Percentiles rank a stretch among this genome's conserved stretches.
These are phyloP conservation scores for Coemansia sp. DNA, from an alignment of 192 early-diverging fungal genomes.

Conservation along the genomic window DNA sequence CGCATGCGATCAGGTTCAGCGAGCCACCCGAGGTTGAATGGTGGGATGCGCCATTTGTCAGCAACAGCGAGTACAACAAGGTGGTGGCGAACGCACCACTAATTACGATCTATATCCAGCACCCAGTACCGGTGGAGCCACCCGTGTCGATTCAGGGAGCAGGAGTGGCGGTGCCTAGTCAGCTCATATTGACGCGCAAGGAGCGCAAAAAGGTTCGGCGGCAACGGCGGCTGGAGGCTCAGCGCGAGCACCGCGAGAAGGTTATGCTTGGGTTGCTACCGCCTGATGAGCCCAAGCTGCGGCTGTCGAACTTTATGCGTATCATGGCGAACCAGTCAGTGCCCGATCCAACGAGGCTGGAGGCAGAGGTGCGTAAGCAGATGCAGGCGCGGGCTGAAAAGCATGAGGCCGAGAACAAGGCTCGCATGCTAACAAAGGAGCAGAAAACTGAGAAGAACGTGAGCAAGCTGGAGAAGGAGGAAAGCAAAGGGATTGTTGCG, in stretches of 20 bases:
- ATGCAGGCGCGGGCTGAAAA: conserved; percentile 70
- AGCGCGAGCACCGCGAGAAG: conserved; percentile 93
- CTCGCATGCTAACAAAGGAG: conserved; percentile 83
- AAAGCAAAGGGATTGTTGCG: conserved; percentile 64
- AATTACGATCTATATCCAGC: conserved; percentile 34
- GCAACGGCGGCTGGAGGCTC: conserved; percentile 75
- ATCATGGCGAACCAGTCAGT: conserved; percentile 93
- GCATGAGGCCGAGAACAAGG: conserved; percentile 80
- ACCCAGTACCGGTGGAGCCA: conserved; percentile 31
- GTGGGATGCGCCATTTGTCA: conserved; percentile 90
- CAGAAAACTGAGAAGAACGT: conserved; percentile 73
- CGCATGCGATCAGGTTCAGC: conserved; percentile 52
- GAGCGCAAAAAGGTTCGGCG: conserved; percentile 92
- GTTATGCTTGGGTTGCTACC: conserved; percentile 88
- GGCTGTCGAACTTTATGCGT: conserved; percentile 89
- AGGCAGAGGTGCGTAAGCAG: conserved; percentile 85
- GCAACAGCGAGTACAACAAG: conserved; percentile 67
- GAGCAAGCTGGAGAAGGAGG: conserved; percentile 71
- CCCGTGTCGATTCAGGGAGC: conserved; percentile 20
- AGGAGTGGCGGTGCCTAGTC: conserved; percentile 16
- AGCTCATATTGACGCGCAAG: conserved; percentile 46
- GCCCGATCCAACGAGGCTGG: conserved; percentile 90
- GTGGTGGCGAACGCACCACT: conserved; percentile 55
- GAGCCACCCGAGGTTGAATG: conserved; percentile 84
- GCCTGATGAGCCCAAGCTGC: conserved; percentile 88